Evolutionary conservation across 2,329 filamentous ascomycete species (phyloP), one percentile per base, ranked within the genome.

Genomic region (Stagonosporopsis vannaccii): DNA sequence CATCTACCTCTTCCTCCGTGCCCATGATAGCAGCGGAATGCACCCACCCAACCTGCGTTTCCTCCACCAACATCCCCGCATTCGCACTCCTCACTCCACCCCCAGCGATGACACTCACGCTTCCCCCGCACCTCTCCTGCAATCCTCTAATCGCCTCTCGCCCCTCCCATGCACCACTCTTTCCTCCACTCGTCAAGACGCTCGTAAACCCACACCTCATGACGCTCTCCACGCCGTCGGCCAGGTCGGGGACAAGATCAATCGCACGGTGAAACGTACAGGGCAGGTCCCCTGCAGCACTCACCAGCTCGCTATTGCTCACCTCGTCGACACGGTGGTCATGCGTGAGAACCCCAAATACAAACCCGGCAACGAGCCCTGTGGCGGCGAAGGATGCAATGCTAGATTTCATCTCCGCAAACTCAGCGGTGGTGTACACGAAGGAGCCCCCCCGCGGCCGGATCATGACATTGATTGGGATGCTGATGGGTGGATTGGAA

Each of bases 261-360:
- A 85, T 82, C 0, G 83, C 83, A 7, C 82, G 76, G 63, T 85
- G 83, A 48, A 85, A 85, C 2, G 82, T 85, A 63, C 82, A 84
- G 2, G 79, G 78, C 23, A 76, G 63, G 3, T 76, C 75, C 2
- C 59, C 65, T 1, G 82, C 81, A 3, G 76, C 58, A 12, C 65
- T 51, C 0, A 85, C 77, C 6, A 85, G 66, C 42, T 77, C 69
- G 20, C 55, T 61, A 43, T 79, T 82, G 20, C 75, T 69, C n/a
- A 56, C 53, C 4, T 72, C 55, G 60, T 85, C 81, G 4, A 85
- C 67, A 3, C 48, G 46, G 2, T 53, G 67, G 3, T 49, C 47
- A 1, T 25, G 20, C 20, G 72, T 66, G 26, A 85, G 63, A 26
- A 84, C 75, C 0, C 83, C 83, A 58, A 85, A 83, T 1, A 85